Conservation (phyloP, 2,329 filamentous ascomycete genomes). For the Hirsutella minnesotensis region DNA sequence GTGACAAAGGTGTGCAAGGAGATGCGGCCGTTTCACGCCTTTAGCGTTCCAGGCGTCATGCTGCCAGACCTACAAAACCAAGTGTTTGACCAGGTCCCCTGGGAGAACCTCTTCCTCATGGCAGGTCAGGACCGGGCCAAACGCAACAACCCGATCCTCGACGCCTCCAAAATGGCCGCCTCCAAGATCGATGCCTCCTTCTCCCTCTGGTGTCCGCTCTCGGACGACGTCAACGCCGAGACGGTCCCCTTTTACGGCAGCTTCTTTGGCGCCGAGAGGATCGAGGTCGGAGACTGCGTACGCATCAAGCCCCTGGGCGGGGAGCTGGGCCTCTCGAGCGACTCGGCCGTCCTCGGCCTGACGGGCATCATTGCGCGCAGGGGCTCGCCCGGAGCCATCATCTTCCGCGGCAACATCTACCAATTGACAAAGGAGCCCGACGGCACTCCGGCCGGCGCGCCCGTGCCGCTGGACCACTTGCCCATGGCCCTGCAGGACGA, state of each 20-base stretch:
- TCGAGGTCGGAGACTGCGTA: slow-evolving; percentile 35
- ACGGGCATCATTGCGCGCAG: slow-evolving; percentile 26
- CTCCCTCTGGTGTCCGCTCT: slow-evolving; percentile 32
- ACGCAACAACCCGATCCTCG: slow-evolving; percentile 30
- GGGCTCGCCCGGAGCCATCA: slow-evolving; percentile 21
- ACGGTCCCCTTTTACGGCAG: slow-evolving; percentile 30
- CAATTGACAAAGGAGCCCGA: slow-evolving; percentile 18
- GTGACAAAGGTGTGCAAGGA: slow-evolving; percentile 27
- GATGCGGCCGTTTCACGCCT: slow-evolving; percentile 38
- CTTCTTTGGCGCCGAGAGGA: slow-evolving; percentile 38
- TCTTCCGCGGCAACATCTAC: slow-evolving; percentile 30
- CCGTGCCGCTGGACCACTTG: slow-evolving; percentile 23
- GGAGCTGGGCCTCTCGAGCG: slow-evolving; percentile 21
- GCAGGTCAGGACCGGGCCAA: slow-evolving; percentile 22
- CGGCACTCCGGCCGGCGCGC: slow-evolving; percentile 10
- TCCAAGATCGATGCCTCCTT: slow-evolving; percentile 35
- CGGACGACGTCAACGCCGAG: slow-evolving; percentile 17
- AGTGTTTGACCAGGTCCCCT: slow-evolving; percentile 28
- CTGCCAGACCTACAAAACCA: slow-evolving; percentile 26
- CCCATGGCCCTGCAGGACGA: slow-evolving; percentile 29
- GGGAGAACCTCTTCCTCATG: slow-evolving; percentile 24
- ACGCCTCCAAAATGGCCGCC: slow-evolving; percentile 40
- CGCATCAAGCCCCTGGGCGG: slow-evolving; percentile 29
- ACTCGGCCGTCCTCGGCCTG: slow-evolving; percentile 24
- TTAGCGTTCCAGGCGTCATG: slow-evolving; percentile 33